phyloP scores from a whole-genome alignment of 192 early-diverging fungal species.

The Coemansia sp. region DNA sequence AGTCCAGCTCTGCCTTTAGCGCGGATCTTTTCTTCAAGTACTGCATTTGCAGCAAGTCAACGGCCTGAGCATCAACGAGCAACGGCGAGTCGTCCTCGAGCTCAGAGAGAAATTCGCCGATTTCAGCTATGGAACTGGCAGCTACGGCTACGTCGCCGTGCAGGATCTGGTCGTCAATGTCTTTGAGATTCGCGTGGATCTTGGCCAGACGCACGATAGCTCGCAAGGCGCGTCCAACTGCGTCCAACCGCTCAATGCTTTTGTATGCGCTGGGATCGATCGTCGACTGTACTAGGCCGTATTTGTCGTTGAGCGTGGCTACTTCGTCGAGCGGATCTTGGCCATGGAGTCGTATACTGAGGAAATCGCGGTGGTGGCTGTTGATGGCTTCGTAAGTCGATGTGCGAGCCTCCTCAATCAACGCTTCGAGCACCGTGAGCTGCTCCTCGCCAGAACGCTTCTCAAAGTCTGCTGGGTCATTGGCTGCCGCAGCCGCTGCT shows the following conservation, averaged over 20 bases:
- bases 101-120: conserved; percentile 27
- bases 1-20: conserved; percentile 44
- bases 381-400: conserved; percentile 47
- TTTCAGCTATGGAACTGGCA: conserved; percentile 48
- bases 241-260: conserved; percentile 25
- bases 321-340: conserved; percentile 54
- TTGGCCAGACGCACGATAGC: conserved; percentile 40
- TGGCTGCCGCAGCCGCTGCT: background rate
- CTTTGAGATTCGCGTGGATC: conserved; percentile 48
- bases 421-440: conserved; percentile 21
- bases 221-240: conserved; percentile 23
- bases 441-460: conserved; percentile 25
- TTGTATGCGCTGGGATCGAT: background rate
- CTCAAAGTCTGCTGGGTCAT: conserved; percentile 22
- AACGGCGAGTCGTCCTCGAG: conserved; percentile 21
- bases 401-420: conserved; percentile 34
- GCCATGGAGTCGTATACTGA: conserved; percentile 33
- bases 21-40: conserved; percentile 37
- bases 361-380: conserved; percentile 44
- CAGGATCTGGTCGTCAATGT: conserved; percentile 47
- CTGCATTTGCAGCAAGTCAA: conserved; percentile 25
- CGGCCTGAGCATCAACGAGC: conserved; percentile 7
- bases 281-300: conserved; percentile 25
- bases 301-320: conserved; percentile 52
- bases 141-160: conserved; percentile 48